A percentile compares a stretch with the other conserved stretches of the same genome.
Evolutionary conservation across 768 basidiomycete species (phyloP).

Genomic region (Pleurotus ostreatus): DNA sequence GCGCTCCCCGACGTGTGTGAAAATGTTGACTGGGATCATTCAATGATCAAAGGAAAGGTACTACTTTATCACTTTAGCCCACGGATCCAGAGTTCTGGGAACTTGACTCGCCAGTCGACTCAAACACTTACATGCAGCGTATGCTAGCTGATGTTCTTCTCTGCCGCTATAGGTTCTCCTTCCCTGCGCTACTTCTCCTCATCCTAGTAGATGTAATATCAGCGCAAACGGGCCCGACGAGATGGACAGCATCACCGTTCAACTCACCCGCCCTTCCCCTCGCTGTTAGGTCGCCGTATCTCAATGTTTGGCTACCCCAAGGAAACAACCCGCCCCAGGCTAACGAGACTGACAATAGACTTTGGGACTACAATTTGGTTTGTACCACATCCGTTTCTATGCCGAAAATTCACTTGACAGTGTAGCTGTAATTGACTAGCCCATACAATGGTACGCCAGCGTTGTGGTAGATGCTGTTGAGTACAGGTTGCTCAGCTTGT

Average conservation of each 20-base stretch:
- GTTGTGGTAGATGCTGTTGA: background rate
- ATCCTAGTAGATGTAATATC: no score
- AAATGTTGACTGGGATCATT: no score
- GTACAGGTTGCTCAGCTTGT: background rate
- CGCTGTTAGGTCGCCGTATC: conserved; percentile 4
- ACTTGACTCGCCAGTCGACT: no score
- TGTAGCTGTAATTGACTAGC: background rate
- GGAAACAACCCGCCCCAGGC: background rate
- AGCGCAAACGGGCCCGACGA: background rate
- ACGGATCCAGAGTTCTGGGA: no score
- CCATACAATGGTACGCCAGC: conserved; percentile 6
- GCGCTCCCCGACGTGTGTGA: no score
- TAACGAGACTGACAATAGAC: background rate
- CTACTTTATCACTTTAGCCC: no score
- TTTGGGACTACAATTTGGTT: background rate
- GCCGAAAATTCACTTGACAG: no score
- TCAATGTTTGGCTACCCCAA: conserved; percentile 5
- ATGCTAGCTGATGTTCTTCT: no score
- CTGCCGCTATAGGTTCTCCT: no score
- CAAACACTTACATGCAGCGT: no score
- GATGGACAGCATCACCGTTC: conserved; percentile 4
- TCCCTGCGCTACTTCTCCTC: no score
- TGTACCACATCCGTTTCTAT: background rate
- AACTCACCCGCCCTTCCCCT: conserved; percentile 6
- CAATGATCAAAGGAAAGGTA: no score